Evolutionary conservation across 352 stramenopile genomes (phyloP).

Genomic region (Phytophthora europaea): DNA sequence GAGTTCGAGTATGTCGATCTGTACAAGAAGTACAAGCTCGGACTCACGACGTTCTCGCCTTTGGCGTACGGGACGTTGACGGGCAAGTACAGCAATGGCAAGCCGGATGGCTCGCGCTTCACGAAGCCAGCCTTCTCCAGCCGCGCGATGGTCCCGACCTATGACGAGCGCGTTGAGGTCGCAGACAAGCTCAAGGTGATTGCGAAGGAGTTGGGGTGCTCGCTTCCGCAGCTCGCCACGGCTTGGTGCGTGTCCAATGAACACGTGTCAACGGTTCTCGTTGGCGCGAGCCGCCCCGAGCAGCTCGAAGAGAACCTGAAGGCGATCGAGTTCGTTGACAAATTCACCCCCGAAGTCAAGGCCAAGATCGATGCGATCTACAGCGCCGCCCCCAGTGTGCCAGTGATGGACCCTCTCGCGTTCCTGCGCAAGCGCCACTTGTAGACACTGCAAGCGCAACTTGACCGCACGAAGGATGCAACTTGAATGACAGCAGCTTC

Average conservation of each 20-base stretch:
- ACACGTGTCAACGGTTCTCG: constrained; percentile 4
- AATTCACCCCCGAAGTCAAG: constrained; percentile 10
- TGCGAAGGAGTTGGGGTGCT: constrained; percentile 7
- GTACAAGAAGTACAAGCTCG: constrained; percentile 36
- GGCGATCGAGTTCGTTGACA: neutral
- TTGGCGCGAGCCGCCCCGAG: constrained; percentile 1
- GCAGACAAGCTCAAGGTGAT: constrained; percentile 22
- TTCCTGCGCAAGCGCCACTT: neutral
- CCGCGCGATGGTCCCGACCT: neutral
- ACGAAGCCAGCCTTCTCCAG: constrained; percentile 7
- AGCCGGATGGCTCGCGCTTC: constrained; percentile 5
- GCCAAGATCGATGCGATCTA: constrained; percentile 1
- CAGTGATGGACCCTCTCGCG: neutral
- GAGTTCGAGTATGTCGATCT: constrained; percentile 58
- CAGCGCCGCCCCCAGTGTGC: neutral
- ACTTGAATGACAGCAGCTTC: neutral
- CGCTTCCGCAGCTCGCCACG: neutral
- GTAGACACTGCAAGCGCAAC: too few relatives aligned
- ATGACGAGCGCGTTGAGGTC: constrained; percentile 11
- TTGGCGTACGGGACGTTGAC: constrained; percentile 14
- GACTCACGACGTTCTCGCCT: constrained; percentile 5
- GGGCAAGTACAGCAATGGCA: constrained; percentile 13
- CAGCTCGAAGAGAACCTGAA: constrained; percentile 18
- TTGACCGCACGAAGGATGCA: too few relatives aligned
- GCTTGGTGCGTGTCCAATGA: constrained; percentile 12